phyloP scores from a whole-genome alignment of 441 rosid genomes.

The Codiaeum variegatum region DNA sequence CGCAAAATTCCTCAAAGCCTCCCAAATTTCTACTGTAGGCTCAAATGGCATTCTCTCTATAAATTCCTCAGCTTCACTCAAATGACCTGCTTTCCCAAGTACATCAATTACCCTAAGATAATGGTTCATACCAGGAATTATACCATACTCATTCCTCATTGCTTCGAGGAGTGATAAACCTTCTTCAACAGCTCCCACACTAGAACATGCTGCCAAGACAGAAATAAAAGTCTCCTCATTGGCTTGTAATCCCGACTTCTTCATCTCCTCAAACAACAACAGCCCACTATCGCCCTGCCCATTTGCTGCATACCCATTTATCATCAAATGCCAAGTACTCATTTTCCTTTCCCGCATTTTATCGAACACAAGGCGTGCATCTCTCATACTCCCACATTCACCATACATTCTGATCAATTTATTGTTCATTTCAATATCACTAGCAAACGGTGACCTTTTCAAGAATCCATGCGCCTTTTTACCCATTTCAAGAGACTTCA shows the following conservation, averaged over 20 bases:
- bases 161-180: conserved; percentile 40
- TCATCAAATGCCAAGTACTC: conserved; percentile 54
- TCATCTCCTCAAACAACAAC: conserved; percentile 52
- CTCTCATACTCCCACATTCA: conserved; percentile 43
- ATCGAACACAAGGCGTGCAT: conserved; percentile 48
- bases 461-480: conserved; percentile 40
- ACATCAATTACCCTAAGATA: conserved; percentile 41
- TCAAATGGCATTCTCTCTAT: conserved; percentile 47
- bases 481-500: conserved; percentile 39
- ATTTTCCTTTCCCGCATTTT: conserved; percentile 47
- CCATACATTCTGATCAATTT: conserved; percentile 59
- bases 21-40: conserved; percentile 44
- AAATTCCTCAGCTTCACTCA: conserved; percentile 49
- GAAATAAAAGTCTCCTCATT: conserved; percentile 41
- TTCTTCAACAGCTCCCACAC: conserved; percentile 43
- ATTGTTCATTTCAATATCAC: conserved; percentile 38
- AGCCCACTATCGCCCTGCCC: conserved; percentile 46
- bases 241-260: conserved; percentile 31
- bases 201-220: conserved; percentile 47
- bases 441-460: conserved; percentile 33
- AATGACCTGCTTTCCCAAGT: conserved; percentile 47
- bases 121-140: conserved; percentile 44
- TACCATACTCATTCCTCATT: conserved; percentile 40
- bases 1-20: conserved; percentile 36
- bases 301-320: conserved; percentile 44